Percentiles rank a stretch among this genome's conserved stretches.
Conservation (phyloP, 83 land plant species). For the Diphasiastrum complanatum region DNA sequence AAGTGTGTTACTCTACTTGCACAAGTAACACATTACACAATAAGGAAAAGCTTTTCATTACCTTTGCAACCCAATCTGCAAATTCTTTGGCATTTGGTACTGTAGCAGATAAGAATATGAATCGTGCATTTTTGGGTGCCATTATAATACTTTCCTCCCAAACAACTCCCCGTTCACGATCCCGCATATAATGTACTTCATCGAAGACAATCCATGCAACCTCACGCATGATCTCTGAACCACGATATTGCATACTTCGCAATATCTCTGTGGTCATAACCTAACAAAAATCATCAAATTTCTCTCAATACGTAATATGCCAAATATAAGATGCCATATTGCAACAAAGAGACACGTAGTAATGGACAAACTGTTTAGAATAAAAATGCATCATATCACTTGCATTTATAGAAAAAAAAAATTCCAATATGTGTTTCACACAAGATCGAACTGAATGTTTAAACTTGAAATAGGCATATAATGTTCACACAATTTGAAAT, state of each 20-base stretch:
- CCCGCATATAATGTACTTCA: conserved; percentile 99
- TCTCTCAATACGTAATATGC: no score
- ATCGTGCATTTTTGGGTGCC: conserved; percentile 95
- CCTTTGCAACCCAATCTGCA: conserved; percentile 99
- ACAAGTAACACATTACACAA: no score
- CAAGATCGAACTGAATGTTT: no score
- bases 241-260: conserved; percentile 99
- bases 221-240: conserved; percentile 85
- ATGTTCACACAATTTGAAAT: no score
- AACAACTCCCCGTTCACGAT: conserved; percentile 94
- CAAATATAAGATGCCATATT: no score
- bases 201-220: conserved; percentile 99
- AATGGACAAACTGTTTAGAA: no score
- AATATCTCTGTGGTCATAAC: conserved; percentile 99
- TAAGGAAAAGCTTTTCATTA: conserved; percentile 9
- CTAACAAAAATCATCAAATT: conserved; percentile 32
- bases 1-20: no score
- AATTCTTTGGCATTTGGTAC: conserved; percentile 99
- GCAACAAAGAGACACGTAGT: no score
- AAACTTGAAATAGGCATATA: no score
- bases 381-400: no score
- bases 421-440: no score
- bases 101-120: conserved; percentile 97
- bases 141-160: conserved; percentile 99
- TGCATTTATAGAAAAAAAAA: no score